Evolutionary conservation across 176 grass and related monocot genomes (phyloP).

Genomic region (Pontederia paniculata): DNA sequence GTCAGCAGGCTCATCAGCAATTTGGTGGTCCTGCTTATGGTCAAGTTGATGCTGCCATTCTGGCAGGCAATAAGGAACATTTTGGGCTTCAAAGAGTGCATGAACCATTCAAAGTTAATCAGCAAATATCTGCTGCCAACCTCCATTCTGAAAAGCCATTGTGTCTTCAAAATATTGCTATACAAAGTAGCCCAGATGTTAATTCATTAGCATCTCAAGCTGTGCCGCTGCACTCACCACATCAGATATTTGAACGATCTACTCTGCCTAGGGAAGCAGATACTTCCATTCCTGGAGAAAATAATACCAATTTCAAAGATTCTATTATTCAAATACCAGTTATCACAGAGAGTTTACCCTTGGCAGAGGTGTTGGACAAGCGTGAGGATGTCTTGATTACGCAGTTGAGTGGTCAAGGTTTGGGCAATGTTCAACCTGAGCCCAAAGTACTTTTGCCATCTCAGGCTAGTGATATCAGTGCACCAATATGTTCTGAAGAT

Average conservation of each 20-base stretch:
- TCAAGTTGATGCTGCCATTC: conserved; percentile 23
- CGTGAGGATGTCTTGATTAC: not conserved
- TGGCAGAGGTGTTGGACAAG: conserved; percentile 17
- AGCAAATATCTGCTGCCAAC: conserved; percentile 27
- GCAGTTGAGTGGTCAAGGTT: no score
- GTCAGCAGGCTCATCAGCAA: conserved; percentile 28
- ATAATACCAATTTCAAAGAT: conserved; percentile 16
- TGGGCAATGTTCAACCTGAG: not conserved
- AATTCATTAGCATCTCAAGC: conserved; percentile 29
- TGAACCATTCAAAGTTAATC: conserved; percentile 37
- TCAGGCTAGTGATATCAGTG: conserved; percentile 6
- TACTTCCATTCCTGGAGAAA: conserved; percentile 15
- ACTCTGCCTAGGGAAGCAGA: conserved; percentile 28
- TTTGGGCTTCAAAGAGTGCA: conserved; percentile 38
- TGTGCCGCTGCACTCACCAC: conserved; percentile 22
- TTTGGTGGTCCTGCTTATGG: conserved; percentile 39
- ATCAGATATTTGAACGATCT: conserved; percentile 26
- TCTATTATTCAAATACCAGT: conserved; percentile 10
- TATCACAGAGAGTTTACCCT: conserved; percentile 14
- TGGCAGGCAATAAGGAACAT: conserved; percentile 31
- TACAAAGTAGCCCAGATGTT: conserved; percentile 24
- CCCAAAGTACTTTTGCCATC: conserved; percentile 20
- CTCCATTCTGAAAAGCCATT: conserved; percentile 24
- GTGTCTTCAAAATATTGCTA: conserved; percentile 32
- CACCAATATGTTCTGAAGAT: conserved; percentile 15